Percentiles rank a stretch among this genome's conserved stretches.
These are phyloP conservation scores for Gossypium arboreum DNA, from an alignment of 345 rosid species.

Conservation along the genomic window DNA sequence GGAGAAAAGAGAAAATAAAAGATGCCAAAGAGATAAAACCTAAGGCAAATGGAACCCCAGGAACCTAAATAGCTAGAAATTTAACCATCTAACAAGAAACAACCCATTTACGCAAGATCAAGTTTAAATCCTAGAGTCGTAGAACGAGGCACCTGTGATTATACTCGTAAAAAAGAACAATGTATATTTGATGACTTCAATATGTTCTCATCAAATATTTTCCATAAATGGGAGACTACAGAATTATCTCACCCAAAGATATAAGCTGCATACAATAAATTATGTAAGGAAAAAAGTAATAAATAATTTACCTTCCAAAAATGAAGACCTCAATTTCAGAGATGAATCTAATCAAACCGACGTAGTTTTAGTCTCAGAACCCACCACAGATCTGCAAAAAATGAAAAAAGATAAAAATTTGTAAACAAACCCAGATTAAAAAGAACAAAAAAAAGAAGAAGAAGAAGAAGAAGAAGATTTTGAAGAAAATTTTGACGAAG, in stretches of 20 bases:
- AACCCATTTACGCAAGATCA: neutral
- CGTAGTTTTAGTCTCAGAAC: constrained; percentile 1
- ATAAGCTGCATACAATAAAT: neutral
- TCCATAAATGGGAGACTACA: neutral
- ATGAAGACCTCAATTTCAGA: constrained; percentile 2
- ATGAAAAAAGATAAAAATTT: neutral
- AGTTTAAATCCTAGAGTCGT: too few relatives aligned
- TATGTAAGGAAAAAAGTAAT: neutral
- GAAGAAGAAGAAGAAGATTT: neutral
- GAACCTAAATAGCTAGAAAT: neutral
- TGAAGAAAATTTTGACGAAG: too few relatives aligned
- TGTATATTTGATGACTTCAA: too few relatives aligned
- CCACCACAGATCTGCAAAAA: constrained; percentile 27
- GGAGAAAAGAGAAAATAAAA: neutral
- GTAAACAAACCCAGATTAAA: constrained; percentile 5
- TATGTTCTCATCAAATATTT: too few relatives aligned
- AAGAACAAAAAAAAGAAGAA: too few relatives aligned
- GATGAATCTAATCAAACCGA: constrained; percentile 29
- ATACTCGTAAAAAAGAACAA: too few relatives aligned
- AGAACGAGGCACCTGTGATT: too few relatives aligned
- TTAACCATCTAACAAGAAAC: neutral
- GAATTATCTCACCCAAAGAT: neutral
- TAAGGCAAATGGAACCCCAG: neutral
- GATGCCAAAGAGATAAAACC: neutral
- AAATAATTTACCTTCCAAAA: constrained; percentile 3